Base-by-base conservation (phyloP, 2,329 filamentous ascomycete species). In the Cladosporium phlei region DNA sequence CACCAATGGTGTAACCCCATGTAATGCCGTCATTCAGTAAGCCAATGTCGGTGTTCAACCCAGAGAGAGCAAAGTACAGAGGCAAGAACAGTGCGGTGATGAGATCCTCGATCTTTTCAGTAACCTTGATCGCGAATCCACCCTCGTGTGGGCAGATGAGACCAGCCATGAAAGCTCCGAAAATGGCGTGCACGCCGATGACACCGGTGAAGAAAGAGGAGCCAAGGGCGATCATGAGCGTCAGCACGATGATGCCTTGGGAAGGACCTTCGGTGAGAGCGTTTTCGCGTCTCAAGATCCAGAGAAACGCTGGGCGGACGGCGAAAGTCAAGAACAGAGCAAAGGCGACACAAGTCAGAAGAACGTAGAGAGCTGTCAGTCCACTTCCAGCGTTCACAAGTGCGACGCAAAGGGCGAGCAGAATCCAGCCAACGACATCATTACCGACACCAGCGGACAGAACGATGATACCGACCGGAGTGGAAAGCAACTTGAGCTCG, bases 131-230 rank as follows among this genome's bases (percentile, higher is more conserved):
- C 17, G 88, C 86, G 60, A 95, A 95, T 21, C 89, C 87, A 38
- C 86, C 85, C 48, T 95, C 86, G 60, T 93, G 89, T 0, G 90
- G 91, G 56, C 89, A 89, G 48, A 97, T 93, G 20, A 97, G 66
- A 1, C 91, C 91, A 32, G 91, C 80, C 49, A 96, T 74, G 63
- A 97, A 97, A 3, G 85, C 89, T 32, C 91, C 91, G 59, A 97
- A 97, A 62, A 97, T 96, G 47, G 91, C 80, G 64, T 97, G 91
- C 1, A 96, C 83, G 37, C 91, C 91, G 60, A 97, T 95, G 50
- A 93, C 85, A 47, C 84, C 82, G 0, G 89, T 94, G 62, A 95
- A 95, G 73, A 90, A 95, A 4, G 89, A 77, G 0, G 88, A 93
- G 0, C 78, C 74, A 12, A 97, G 74, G 0, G 85, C 83, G 43